Conservation (phyloP, 495 filamentous ascomycete genomes). For the Lasiosphaeriaceae sp. region DNA sequence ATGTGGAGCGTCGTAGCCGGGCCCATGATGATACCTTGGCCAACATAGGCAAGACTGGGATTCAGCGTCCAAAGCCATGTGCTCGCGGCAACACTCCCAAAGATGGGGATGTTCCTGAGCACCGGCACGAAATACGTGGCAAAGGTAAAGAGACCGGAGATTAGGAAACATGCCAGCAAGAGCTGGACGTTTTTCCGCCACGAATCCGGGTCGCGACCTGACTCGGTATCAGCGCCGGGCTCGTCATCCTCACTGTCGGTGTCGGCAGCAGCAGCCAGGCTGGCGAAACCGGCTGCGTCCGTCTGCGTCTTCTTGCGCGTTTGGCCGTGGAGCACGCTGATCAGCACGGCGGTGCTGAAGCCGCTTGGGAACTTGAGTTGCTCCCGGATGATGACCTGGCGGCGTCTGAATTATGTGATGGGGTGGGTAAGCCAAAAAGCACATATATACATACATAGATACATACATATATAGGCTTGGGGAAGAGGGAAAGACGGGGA, state of each 20-base stretch:
- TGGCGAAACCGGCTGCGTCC: conserved; percentile 24
- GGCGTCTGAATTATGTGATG: conserved; percentile 42
- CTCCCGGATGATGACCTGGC: conserved; percentile 88
- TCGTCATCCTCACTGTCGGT: conserved; percentile 4
- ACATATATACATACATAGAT: too few relatives aligned
- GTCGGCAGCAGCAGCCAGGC: conserved; percentile 18
- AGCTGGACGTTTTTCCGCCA: conserved; percentile 53
- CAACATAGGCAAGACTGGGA: conserved; percentile 89
- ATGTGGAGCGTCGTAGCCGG: conserved; percentile 92
- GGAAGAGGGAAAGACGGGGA: not conserved
- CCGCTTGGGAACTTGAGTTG: conserved; percentile 91
- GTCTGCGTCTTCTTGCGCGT: conserved; percentile 11
- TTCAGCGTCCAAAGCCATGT: conserved; percentile 97
- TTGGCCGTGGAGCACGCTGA: conserved; percentile 77
- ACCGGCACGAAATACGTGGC: conserved; percentile 88
- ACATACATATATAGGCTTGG: too few relatives aligned
- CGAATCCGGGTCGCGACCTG: conserved; percentile 21
- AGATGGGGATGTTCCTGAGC: conserved; percentile 77
- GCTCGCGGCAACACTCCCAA: conserved; percentile 67
- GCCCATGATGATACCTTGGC: conserved; percentile 85
- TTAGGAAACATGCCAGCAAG: conserved; percentile 47
- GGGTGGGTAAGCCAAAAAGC: conserved; percentile 18
- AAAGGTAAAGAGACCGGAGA: conserved; percentile 65
- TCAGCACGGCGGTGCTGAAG: conserved; percentile 92
- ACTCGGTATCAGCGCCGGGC: conserved; percentile 11